Base-by-base conservation (phyloP, 1,284 basidiomycete genomes). In the Irpex rosettiformis region DNA sequence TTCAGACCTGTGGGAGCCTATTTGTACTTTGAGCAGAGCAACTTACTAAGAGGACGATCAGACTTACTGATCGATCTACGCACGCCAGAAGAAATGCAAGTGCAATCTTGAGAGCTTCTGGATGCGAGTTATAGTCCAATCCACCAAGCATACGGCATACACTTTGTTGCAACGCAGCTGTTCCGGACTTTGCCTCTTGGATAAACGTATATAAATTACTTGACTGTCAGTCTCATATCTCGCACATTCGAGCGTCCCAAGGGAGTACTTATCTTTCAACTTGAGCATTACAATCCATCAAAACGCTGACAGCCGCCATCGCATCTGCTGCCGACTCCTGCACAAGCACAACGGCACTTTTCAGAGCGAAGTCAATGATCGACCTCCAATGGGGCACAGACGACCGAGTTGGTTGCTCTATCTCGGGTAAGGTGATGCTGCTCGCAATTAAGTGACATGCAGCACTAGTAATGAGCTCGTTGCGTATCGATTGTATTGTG, bases 241-340 rank as follows among this genome's bases (percentile, higher is more conserved):
- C n/a, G n/a, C n/a, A n/a, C n/a, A n/a, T 16, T 33, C 16, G 40
- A 45, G 55, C 43, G 54, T 58, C 58, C 25, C 22, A 18, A 58
- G 22, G 21, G 8, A 61, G 52, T 8, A 81, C 89, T 79, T 73
- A 93, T 94, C 88, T 91, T 65, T 79, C 73, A 18, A 93, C 77
- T 57, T 85, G 78, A 24, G 69, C 64, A 5, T 83, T 79, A 62
- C 86, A 89, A 65, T 92, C 85, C 27, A 80, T 77, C 1, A 91
- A 76, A 47, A 72, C 74, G 70, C 93, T 96, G 59, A 93, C 76
- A 5, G 78, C 70, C 4, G 79, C 77, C 74, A 95, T 73, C 29
- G 89, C 85, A 42, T 70, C 69, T 27, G 91, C 83, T 54, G 88
- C 86, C 3, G 88, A 85, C 62, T 88, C 83, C 72, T 97, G 96